phyloP scores from a whole-genome alignment of 441 rosid genomes.

The Capsella rubella region DNA sequence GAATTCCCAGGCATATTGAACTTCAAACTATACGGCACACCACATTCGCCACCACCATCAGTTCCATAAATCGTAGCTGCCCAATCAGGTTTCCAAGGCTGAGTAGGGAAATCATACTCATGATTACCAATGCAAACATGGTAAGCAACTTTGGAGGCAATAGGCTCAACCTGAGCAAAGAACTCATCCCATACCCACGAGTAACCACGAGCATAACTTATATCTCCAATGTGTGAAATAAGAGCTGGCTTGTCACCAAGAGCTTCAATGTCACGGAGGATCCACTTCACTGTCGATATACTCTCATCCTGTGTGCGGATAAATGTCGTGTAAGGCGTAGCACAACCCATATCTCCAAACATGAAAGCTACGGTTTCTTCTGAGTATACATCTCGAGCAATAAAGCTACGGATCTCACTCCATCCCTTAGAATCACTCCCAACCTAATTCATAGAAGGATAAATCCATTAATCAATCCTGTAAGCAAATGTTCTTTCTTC shows the following conservation, averaged over 20 bases:
- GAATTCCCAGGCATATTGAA: constrained; percentile 93
- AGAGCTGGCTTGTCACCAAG: constrained; percentile 70
- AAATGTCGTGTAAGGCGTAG: constrained; percentile 77
- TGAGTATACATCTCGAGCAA: constrained; percentile 58
- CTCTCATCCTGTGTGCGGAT: constrained; percentile 84
- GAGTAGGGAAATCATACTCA: constrained; percentile 86
- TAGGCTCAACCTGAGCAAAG: constrained; percentile 76
- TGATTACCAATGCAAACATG: constrained; percentile 97
- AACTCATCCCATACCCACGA: constrained; percentile 95
- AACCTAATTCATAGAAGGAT: constrained; percentile 53
- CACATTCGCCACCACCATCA: constrained; percentile 96
- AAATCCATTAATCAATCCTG: neutral
- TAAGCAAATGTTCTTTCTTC: neutral
- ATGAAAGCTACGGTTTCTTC: constrained; percentile 76
- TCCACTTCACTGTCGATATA: constrained; percentile 79
- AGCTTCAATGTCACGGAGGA: constrained; percentile 83
- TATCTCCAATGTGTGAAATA: constrained; percentile 89
- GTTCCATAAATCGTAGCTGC: constrained; percentile 58
- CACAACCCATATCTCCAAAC: constrained; percentile 91
- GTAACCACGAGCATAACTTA: constrained; percentile 93
- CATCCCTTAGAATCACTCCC: constrained; percentile 88
- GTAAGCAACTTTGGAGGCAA: constrained; percentile 80
- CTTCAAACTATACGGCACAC: constrained; percentile 86
- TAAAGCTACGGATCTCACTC: constrained; percentile 68
- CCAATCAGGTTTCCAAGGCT: constrained; percentile 96